Evolutionary conservation across 441 rosid species (phyloP), one percentile per base, ranked within the genome.

Genomic region (Dalechampia spathulata): DNA sequence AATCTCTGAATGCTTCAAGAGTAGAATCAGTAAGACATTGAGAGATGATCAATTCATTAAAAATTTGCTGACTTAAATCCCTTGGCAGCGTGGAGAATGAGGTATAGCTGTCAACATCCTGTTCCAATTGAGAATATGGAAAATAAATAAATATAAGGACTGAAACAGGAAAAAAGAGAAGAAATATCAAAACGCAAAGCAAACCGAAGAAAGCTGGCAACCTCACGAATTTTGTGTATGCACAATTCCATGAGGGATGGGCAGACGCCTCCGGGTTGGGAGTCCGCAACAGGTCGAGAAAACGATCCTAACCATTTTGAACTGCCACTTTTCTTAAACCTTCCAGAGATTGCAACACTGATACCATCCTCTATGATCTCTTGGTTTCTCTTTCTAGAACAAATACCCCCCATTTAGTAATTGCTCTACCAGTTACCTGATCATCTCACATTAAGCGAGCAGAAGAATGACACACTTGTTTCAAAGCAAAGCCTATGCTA

Each of bases 21-120:
- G 72, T 69, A 70, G 36, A 68, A 26, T 71, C 70, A 11, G 60
- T 71, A 41, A 91, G 61, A 20, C 68, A 45, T 23, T 53, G 87
- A 9, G 93, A 78, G 47, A 41, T 49, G 42, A 81, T 87, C 68
- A 81, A 57, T 51, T 84, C 93, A 80, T 88, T 82, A 47, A 91
- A 81, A 46, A 91, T 83, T 71, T 73, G 93, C 82, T 91, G 98
- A 69, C 80, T 86, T 57, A 88, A 76, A 72, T 91, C 98, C 67
- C 96, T 84, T 3, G 98, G 98, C 15, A 91, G 83, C 73, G 16
- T 65, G 5, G 82, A 78, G 74, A 83, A 86, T 4, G 79, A 69
- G 27, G 6, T 62, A 47, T 91, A 77, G 48, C 58, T 77, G 36
- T 77, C 80, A 2, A 81, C 38, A 69, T 88, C 86, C 98, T 91